phyloP scores from a whole-genome alignment of 2,329 filamentous ascomycete species.

The Fusarium mexicanum region DNA sequence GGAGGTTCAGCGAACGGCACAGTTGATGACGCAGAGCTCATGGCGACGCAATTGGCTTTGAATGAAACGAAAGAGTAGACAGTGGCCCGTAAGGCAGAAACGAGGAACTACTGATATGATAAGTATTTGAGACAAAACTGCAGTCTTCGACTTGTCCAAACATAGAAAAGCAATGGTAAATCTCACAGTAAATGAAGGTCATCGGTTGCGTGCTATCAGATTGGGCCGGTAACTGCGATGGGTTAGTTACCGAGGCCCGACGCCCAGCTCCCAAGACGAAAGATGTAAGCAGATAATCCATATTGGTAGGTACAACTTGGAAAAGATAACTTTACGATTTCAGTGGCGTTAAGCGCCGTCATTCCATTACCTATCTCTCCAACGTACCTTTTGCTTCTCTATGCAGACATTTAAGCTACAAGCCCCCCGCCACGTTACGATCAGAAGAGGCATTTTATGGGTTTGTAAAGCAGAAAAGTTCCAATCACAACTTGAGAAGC shows the following conservation, averaged over 20 bases:
- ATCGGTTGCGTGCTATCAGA: background rate
- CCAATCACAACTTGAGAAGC: fast-evolving
- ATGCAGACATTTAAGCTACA: fast-evolving
- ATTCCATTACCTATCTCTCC: background rate
- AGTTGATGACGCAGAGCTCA: background rate
- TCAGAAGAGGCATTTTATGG: fast-evolving
- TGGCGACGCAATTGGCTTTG: background rate
- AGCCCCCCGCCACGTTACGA: background rate
- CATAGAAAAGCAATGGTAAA: fast-evolving
- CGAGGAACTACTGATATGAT: fast-evolving
- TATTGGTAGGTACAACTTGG: fast-evolving
- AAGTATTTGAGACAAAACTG: background rate
- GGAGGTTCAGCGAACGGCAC: background rate
- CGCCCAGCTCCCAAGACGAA: fast-evolving
- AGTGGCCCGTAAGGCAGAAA: fast-evolving
- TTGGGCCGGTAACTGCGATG: background rate
- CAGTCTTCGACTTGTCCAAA: fast-evolving
- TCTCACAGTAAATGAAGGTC: background rate
- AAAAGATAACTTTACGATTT: background rate
- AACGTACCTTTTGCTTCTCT: background rate
- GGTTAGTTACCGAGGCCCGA: background rate
- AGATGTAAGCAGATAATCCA: background rate
- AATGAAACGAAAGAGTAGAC: background rate
- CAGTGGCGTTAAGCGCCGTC: fast-evolving
- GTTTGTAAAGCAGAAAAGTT: fast-evolving